phyloP scores from a whole-genome alignment of 1,139 yeast species.

The Nakaseomyces glabratus region DNA sequence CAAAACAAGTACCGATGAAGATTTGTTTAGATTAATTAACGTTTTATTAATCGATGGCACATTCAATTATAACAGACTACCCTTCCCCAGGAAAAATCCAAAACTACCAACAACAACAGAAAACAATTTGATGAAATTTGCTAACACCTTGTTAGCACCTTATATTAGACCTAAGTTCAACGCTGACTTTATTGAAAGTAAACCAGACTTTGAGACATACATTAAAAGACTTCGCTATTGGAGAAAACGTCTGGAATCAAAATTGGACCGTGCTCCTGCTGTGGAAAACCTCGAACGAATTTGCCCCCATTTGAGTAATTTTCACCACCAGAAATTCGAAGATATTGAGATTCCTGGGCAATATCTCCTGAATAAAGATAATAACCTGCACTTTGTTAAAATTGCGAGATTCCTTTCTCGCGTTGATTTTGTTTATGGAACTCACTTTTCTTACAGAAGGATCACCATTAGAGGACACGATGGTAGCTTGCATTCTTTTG shows the following conservation, averaged over 20 bases:
- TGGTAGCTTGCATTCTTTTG: constrained; percentile 85
- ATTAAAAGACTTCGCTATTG: constrained; percentile 77
- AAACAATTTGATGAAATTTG: constrained; percentile 79
- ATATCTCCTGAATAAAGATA: constrained; percentile 74
- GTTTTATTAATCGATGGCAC: constrained; percentile 92
- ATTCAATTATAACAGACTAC: constrained; percentile 72
- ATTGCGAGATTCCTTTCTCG: constrained; percentile 89
- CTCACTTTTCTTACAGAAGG: constrained; percentile 86
- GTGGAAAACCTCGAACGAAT: constrained; percentile 72
- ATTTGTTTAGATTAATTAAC: constrained; percentile 85
- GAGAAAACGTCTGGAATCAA: constrained; percentile 89
- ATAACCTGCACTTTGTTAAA: constrained; percentile 78
- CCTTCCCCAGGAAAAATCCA: constrained; percentile 81
- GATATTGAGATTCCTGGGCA: constrained; percentile 98
- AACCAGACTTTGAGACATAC: constrained; percentile 85
- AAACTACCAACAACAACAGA: constrained; percentile 87
- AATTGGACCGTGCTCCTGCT: constrained; percentile 72
- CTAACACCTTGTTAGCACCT: constrained; percentile 87
- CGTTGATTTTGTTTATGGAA: constrained; percentile 80
- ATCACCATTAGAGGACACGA: constrained; percentile 88
- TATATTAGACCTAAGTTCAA: constrained; percentile 87
- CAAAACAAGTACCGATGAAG: constrained; percentile 93
- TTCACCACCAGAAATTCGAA: constrained; percentile 96
- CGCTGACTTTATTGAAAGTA: constrained; percentile 76
- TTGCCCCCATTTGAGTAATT: constrained; percentile 91